phyloP scores from a whole-genome alignment of 1,284 basidiomycete genomes.

The Phenoliferia sp. region DNA sequence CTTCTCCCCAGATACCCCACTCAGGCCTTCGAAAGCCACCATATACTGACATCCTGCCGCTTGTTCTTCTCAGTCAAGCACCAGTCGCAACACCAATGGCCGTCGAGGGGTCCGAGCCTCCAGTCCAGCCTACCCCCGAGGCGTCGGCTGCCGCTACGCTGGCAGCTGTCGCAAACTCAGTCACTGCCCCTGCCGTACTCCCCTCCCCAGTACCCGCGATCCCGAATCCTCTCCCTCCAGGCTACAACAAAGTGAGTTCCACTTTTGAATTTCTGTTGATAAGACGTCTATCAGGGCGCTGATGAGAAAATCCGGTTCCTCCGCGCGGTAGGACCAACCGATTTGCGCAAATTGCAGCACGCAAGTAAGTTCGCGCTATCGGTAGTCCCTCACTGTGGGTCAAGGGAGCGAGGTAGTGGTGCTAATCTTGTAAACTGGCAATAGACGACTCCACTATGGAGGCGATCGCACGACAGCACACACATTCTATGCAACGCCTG shows the following conservation, averaged over 20 bases:
- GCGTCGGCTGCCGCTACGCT: conserved; percentile 1
- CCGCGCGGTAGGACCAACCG: conserved; percentile 22
- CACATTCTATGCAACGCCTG: conserved; percentile 41
- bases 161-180: not conserved
- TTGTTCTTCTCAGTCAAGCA: too few species aligned
- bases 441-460: conserved; percentile 41
- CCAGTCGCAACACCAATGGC: too few species aligned
- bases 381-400: not conserved
- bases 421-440: not conserved
- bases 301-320: not conserved
- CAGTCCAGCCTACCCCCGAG: too few species aligned
- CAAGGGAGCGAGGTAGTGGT: not conserved
- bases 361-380: conserved; percentile 13
- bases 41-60: too few species aligned
- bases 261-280: not conserved
- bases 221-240: conserved; percentile 5
- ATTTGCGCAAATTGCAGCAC: conserved; percentile 35
- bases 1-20: too few species aligned
- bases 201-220: conserved; percentile 1
- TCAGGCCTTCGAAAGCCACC: too few species aligned
- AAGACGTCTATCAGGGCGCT: not conserved
- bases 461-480: conserved; percentile 36
- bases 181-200: too few species aligned
- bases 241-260: conserved; percentile 7
- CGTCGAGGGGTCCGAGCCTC: too few species aligned